Evolutionary conservation across 345 rosid genomes (phyloP).

Genomic region (Populus simonii): DNA sequence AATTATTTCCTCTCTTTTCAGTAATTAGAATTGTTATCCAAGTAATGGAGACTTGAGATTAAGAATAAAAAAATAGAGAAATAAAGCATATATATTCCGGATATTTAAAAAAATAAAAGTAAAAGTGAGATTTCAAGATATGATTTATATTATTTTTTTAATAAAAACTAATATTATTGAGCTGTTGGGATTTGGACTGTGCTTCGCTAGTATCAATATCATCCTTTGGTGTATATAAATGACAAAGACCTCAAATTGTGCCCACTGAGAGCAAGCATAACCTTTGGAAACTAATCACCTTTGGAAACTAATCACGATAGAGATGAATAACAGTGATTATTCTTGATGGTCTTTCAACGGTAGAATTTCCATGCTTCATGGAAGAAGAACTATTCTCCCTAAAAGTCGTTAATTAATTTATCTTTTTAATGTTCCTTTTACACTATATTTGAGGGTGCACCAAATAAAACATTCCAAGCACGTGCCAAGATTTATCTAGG

Average conservation of each 20-base stretch:
- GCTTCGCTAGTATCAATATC: background rate
- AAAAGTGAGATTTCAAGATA: no score
- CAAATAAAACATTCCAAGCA: background rate
- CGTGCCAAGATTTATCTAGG: background rate
- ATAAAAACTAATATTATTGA: no score
- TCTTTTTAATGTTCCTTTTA: background rate
- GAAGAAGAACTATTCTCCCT: conserved; percentile 14
- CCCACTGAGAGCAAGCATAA: conserved; percentile 17
- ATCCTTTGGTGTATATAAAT: background rate
- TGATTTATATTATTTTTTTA: no score
- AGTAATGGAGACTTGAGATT: no score
- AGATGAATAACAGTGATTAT: background rate
- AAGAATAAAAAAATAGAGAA: no score
- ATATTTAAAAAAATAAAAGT: no score
- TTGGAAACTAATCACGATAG: background rate
- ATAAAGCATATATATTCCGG: no score
- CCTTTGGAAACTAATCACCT: background rate
- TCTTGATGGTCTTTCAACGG: conserved; percentile 1
- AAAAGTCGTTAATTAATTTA: background rate
- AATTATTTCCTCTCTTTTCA: no score
- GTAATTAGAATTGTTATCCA: no score
- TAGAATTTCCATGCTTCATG: conserved; percentile 27
- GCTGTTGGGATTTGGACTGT: no score
- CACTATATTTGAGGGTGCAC: background rate
- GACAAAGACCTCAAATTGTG: conserved; percentile 13